phyloP scores from a whole-genome alignment of 805 yeast genomes.

The Alloascoidea hylecoeti region DNA sequence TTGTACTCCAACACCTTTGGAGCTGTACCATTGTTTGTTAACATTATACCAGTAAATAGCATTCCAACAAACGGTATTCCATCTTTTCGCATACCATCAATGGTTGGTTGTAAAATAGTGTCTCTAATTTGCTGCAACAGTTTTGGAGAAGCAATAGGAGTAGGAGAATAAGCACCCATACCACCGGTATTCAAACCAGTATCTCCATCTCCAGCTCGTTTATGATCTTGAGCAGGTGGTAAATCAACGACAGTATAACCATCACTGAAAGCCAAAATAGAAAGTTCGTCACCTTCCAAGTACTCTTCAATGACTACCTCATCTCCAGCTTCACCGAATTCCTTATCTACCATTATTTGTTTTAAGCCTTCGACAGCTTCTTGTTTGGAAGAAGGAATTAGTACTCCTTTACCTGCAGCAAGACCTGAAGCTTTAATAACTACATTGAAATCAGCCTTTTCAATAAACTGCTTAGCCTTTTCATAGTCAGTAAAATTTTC shows the following conservation, averaged over 20 bases:
- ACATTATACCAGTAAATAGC: constrained; percentile 89
- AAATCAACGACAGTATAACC: constrained; percentile 84
- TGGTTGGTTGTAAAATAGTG: constrained; percentile 76
- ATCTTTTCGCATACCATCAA: constrained; percentile 92
- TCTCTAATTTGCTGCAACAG: constrained; percentile 57
- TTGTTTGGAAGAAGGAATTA: constrained; percentile 71
- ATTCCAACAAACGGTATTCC: constrained; percentile 94
- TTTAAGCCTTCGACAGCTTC: constrained; percentile 80
- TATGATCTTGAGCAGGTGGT: constrained; percentile 98
- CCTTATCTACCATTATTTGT: constrained; percentile 79
- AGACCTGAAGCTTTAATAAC: constrained; percentile 96
- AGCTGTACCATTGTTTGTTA: constrained; percentile 53
- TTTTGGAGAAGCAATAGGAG: constrained; percentile 81
- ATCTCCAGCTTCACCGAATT: constrained; percentile 90
- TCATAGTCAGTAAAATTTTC: constrained; percentile 68
- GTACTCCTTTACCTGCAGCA: constrained; percentile 98
- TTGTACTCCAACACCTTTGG: constrained; percentile 95
- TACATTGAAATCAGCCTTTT: constrained; percentile 51
- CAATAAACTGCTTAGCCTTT: constrained; percentile 60
- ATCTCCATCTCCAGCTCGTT: constrained; percentile 88
- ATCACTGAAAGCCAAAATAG: constrained; percentile 82
- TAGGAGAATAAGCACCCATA: constrained; percentile 99
- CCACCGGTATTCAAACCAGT: constrained; percentile 96
- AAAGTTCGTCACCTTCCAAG: constrained; percentile 92
- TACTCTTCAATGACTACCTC: constrained; percentile 93